Conservation (phyloP, 331 rosid species). For the Saraca asoca region DNA sequence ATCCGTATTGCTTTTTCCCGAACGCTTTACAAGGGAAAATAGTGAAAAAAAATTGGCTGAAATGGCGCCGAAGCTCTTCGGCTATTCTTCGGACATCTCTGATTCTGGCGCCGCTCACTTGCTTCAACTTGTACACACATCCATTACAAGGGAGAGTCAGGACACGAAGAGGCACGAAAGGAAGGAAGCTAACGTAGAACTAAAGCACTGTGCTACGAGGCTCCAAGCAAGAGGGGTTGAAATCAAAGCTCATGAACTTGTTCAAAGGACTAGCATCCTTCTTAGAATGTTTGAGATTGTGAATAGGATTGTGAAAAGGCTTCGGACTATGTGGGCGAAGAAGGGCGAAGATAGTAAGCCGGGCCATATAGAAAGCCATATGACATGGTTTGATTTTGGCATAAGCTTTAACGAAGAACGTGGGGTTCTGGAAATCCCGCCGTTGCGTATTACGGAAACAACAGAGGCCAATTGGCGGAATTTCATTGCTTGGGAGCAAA, state of each 20-base stretch:
- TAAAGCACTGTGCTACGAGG: conserved; percentile 17
- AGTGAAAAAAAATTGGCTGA: conserved; percentile 22
- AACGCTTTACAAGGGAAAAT: neutral
- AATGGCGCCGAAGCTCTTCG: conserved; percentile 16
- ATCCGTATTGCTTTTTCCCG: conserved; percentile 15
- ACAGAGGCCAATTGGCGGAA: conserved; percentile 39
- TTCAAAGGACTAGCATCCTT: neutral
- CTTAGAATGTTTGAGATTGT: too few relatives aligned
- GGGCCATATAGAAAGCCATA: too few relatives aligned
- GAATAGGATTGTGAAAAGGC: too few relatives aligned
- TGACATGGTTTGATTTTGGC: conserved; percentile 22
- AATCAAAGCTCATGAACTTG: neutral
- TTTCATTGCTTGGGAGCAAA: conserved; percentile 48
- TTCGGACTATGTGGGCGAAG: too few relatives aligned
- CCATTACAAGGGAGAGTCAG: neutral
- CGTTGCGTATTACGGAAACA: conserved; percentile 17
- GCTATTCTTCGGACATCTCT: neutral
- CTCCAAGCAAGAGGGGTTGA: conserved; percentile 31
- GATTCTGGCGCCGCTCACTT: conserved; percentile 16
- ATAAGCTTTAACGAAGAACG: neutral
- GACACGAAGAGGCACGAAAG: neutral
- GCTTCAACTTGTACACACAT: conserved; percentile 42
- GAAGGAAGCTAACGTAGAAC: too few relatives aligned
- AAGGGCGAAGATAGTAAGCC: too few relatives aligned
- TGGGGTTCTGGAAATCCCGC: conserved; percentile 19